Base-by-base conservation (phyloP, 495 filamentous ascomycete genomes). In the Xylaria grammica region DNA sequence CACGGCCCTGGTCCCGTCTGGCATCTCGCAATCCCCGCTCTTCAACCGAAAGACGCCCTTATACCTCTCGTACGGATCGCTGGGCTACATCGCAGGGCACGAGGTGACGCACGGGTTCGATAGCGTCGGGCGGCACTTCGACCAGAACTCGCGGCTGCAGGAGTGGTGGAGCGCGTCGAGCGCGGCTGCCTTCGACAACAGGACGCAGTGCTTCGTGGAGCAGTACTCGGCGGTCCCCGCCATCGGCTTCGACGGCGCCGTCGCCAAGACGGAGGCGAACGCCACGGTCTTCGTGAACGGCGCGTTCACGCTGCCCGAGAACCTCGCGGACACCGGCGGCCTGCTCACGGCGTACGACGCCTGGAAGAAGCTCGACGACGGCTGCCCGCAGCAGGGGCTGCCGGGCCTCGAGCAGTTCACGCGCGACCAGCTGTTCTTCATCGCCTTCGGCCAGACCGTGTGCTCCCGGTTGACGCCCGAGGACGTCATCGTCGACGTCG, bases 31-130 rank as follows among this genome's bases (percentile, higher is more conserved):
- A 62, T 77, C 83, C 0, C 86, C 85, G 10, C 75, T 84, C 32
- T 88, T 90, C 66, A 82, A 86, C 50, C 78, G 81, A 1, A 72
- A 78, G 30, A 77, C 87, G 3, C 88, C 88, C 0, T 70, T 84
- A 55, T 90, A 90, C 63, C 64, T 90, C 34, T 81, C 82, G 44
- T 90, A 90, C 69, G 88, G 88, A 29, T 82, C 86, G 0, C 87
- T 89, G 62, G 87, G 87, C 32, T 75, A 83, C 9, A 81, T 89
- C 44, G 82, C 84, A 59, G 88, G 87, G 20, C 88, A 90, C 69
- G 87, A 90, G 67, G 80, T 89, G 19, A 87, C 86, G 1, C 88
- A 90, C 69, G 86, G 86, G 22, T 89, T 90, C 64, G 88, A 90
- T 67, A 86, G 82, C 19, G 85, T 77, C 17, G 88, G 88, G 50